phyloP scores from a whole-genome alignment of 495 filamentous ascomycete genomes.

The Podospora pseudocomata region DNA sequence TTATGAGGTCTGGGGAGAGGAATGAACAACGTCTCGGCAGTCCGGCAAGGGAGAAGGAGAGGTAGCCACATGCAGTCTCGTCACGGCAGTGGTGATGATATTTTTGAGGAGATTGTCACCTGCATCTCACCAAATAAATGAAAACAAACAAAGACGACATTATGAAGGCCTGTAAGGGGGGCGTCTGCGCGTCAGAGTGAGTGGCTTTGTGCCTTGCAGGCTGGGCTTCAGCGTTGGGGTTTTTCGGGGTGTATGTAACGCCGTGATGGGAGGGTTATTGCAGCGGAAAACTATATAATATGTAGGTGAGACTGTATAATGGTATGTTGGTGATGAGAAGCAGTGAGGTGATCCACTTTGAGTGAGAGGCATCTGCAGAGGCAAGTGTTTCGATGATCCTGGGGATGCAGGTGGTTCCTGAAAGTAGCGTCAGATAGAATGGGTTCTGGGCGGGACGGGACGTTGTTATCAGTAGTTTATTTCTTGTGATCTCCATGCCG shows the following conservation, averaged over 20 bases:
- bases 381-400: not conserved
- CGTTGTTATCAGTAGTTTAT: constrained; percentile 3
- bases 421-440: not conserved
- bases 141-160: not conserved
- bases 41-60: not conserved
- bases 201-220: not conserved
- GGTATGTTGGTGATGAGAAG: not conserved
- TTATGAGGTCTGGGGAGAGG: no score
- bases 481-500: not conserved
- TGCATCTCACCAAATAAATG: not conserved
- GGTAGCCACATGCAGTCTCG: not conserved
- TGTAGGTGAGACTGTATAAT: not conserved
- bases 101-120: not conserved
- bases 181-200: not conserved
- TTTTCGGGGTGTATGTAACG: not conserved
- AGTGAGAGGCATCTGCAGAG: not conserved
- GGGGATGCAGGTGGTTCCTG: not conserved
- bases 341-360: not conserved
- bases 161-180: not conserved
- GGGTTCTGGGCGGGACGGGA: constrained; percentile 1
- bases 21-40: not conserved
- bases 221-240: not conserved
- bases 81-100: not conserved
- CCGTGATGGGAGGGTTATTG: not conserved
- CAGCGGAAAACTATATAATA: not conserved